Base-by-base conservation (phyloP, 1,284 basidiomycete genomes). In the Cryptococcus deneoformans region DNA sequence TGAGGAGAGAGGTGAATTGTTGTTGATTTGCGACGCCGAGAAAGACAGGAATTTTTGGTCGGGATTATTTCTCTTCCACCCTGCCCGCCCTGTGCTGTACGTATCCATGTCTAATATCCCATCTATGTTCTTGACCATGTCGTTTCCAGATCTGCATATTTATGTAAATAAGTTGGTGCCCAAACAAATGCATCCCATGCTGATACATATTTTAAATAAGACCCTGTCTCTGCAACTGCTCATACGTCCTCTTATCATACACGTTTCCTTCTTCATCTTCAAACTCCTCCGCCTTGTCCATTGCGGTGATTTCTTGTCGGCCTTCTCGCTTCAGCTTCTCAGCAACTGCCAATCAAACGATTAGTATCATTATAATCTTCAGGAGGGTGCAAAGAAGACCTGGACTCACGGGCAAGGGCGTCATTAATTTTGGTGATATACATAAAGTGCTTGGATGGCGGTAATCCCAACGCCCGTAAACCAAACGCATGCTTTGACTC, bases 351-450 rank as follows among this genome's bases (percentile, higher is more conserved):
- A 39, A 16, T 24, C 40, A 20, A 37, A 55, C 38, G 58, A 20
- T 16, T 35, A 54, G 34, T 39, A n/a, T 38, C 43, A 6, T 24
- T n/a, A 29, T 6, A 39, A 29, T 16, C 34, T 10, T 14, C 5
- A 48, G 6, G 0, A 48, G 34, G 38, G 36, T 29, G 29, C 3
- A 24, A 4, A 35, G 20, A 55, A 29, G 11, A 29, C 58, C 51
- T 35, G 6, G 40, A 84, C 89, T 69, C 72, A 95, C 92, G 81
- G 48, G 92, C 86, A 59, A 98, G 84, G 0, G 94, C 96, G 80
- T 99, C 96, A 68, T 92, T 89, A 64, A 99, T 99, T 53, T 88
- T 85, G 20, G 94, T 99, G 62, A 99, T 97, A 77, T 97, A 95
- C 70, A 96, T 91, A 82, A 99, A 99, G 79, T 99, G 96, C 75